Conservation (phyloP, 73 alveolate genomes). For the Breviolum minutum region DNA sequence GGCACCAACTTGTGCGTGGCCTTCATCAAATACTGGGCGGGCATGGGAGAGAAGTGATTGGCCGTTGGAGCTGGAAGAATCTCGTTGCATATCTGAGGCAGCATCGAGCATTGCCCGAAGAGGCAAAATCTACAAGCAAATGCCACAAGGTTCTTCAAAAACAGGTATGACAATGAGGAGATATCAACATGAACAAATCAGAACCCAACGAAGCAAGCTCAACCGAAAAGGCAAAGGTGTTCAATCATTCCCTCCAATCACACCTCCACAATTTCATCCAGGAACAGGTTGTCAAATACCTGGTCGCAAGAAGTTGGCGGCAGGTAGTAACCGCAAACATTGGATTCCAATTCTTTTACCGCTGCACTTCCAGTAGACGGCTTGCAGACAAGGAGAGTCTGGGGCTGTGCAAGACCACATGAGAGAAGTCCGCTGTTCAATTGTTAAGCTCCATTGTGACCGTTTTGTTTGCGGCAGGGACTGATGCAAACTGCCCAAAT, state of each 20-base stretch:
- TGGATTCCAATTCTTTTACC: too few species aligned
- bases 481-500: too few species aligned
- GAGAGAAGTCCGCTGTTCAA: too few species aligned
- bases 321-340: too few species aligned
- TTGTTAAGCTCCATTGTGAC: too few species aligned
- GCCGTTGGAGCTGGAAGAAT: slow-evolving; percentile 82
- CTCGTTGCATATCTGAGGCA: slow-evolving; percentile 73
- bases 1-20: neutral
- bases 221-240: neutral
- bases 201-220: neutral
- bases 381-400: too few species aligned
- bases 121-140: too few species aligned
- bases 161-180: neutral
- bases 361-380: too few species aligned
- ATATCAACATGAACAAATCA: neutral
- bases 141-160: too few species aligned
- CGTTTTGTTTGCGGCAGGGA: too few species aligned
- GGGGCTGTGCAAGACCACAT: too few species aligned
- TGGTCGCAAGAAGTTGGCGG: neutral
- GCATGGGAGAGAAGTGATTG: slow-evolving; percentile 84
- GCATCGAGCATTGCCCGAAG: too few species aligned
- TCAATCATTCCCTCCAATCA: neutral
- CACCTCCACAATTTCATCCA: slow-evolving; percentile 91
- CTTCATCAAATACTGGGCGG: slow-evolving; percentile 82
- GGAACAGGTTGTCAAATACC: slow-evolving; percentile 70